Base-by-base conservation (phyloP, 2,329 filamentous ascomycete genomes). In the Akanthomyces lecanii region DNA sequence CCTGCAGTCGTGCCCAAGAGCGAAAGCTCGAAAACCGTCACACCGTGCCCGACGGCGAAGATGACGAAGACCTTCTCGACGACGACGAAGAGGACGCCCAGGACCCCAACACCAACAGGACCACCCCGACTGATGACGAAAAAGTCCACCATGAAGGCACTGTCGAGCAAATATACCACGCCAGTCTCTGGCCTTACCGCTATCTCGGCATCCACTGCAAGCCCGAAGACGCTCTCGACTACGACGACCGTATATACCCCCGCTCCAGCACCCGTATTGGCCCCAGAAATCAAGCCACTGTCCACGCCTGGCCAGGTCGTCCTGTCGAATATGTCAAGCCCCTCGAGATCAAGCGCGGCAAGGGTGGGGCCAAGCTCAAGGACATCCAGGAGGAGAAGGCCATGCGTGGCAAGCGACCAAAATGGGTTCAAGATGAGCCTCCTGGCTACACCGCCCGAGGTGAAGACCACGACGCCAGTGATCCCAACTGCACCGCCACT, bases 211-310 rank as follows among this genome's bases (percentile, higher is more conserved):
- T 97, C 68, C 95, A 99, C 76, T 97, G 93, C 76, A 90, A 92
- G 68, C 90, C 95, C 1, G 93, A 98, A 75, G 95, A 99, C 77
- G 95, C 92, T 0, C 81, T 99, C 36, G 95, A 99, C 74, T 96
- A 97, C 72, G 95, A 99, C 71, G 95, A 99, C 74, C 89, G 95
- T 67, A 98, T 99, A 67, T 98, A 98, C 72, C 95, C 95, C 10
- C 89, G 95, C 67, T 94, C 95, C 18, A 96, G 93, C 72, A 98
- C 95, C 62, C 89, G 95, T 44, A 81, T 98, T 44, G 95, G 95
- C 8, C 91, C 92, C 11, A 87, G 92, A 62, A 92, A 98, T 74
- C 95, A 99, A 78, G 94, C 95, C 4, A 89, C 87, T 68, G 90
- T 97, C 40, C 81, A 85, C 55, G 82, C 90, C 6, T 99, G 95